Conservation (phyloP, 1,284 basidiomycete species). For the Polyporus tsugae region DNA sequence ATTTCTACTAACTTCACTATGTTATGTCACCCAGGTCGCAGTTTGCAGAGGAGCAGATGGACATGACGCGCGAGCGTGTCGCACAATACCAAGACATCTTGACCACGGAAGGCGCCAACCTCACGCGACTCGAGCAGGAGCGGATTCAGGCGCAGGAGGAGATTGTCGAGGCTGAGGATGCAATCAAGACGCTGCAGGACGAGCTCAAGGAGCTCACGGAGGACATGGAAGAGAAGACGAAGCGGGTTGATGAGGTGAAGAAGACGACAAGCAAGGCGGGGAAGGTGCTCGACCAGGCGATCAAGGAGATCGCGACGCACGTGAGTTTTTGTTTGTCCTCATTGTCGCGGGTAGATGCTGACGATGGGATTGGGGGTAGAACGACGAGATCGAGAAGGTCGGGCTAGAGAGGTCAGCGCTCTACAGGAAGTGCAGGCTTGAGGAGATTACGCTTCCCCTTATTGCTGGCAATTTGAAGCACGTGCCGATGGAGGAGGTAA, state of each 20-base stretch:
- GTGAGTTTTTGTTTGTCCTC: constrained; percentile 48
- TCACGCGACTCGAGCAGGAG: constrained; percentile 64
- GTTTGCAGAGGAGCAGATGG: constrained; percentile 82
- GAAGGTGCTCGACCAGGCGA: constrained; percentile 82
- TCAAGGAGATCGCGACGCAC: constrained; percentile 90
- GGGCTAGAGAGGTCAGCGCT: constrained; percentile 87
- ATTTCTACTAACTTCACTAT: constrained; percentile 1
- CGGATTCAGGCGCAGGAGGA: constrained; percentile 70
- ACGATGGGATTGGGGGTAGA: constrained; percentile 54
- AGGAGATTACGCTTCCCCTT: constrained; percentile 90
- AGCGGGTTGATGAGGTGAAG: constrained; percentile 81
- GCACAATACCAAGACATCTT: constrained; percentile 62
- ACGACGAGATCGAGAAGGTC: constrained; percentile 93
- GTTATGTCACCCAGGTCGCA: constrained; percentile 60
- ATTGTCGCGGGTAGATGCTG: background rate
- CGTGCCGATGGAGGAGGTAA: constrained; percentile 94
- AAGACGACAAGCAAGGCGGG: constrained; percentile 73
- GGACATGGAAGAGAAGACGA: constrained; percentile 72
- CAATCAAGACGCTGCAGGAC: constrained; percentile 65
- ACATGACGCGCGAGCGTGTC: constrained; percentile 70
- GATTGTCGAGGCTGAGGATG: constrained; percentile 67
- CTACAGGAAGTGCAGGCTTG: constrained; percentile 93
- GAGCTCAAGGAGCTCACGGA: constrained; percentile 72
- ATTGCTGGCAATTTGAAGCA: constrained; percentile 80
- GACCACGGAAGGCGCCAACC: constrained; percentile 62